Conservation (phyloP, 2,329 filamentous ascomycete species). For the Aspergillus texensis region DNA sequence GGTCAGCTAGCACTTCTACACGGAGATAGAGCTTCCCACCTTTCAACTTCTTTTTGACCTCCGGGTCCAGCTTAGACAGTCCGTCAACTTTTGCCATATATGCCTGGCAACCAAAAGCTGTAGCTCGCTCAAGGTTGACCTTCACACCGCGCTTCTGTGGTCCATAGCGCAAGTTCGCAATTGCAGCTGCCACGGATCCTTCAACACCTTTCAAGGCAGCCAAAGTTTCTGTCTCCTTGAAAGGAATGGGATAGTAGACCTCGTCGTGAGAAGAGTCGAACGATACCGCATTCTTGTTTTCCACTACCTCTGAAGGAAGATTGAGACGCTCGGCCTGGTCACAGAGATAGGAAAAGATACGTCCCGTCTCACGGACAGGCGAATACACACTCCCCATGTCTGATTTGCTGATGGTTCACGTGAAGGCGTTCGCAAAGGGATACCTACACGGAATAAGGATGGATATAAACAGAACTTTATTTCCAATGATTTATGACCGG, state of each 20-base stretch:
- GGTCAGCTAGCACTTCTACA: slow-evolving; percentile 12
- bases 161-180: slow-evolving; percentile 60
- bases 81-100: slow-evolving; percentile 47
- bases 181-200: slow-evolving; percentile 60
- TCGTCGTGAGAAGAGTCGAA: slow-evolving; percentile 42
- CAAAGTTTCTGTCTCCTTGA: slow-evolving; percentile 57
- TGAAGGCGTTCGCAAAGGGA: background rate
- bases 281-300: slow-evolving; percentile 36
- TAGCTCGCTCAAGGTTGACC: slow-evolving; percentile 42
- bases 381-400: slow-evolving; percentile 30
- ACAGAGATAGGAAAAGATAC: slow-evolving; percentile 40
- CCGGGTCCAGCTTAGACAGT: slow-evolving; percentile 40
- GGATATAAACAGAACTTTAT: slow-evolving; percentile 7
- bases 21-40: slow-evolving; percentile 24
- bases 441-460: slow-evolving; percentile 11
- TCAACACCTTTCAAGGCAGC: slow-evolving; percentile 63
- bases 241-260: slow-evolving; percentile 48
- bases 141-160: slow-evolving; percentile 41
- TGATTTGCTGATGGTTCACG: slow-evolving; percentile 1
- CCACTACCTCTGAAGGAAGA: slow-evolving; percentile 35
- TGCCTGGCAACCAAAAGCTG: slow-evolving; percentile 44
- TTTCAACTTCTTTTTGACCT: slow-evolving; percentile 42
- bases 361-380: slow-evolving; percentile 38
- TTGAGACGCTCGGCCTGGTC: slow-evolving; percentile 36
- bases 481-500: background rate